A percentile compares a stretch with the other conserved stretches of the same genome.
Evolutionary conservation across 306 rosid species (phyloP).

Genomic region (Glycine latifolia): DNA sequence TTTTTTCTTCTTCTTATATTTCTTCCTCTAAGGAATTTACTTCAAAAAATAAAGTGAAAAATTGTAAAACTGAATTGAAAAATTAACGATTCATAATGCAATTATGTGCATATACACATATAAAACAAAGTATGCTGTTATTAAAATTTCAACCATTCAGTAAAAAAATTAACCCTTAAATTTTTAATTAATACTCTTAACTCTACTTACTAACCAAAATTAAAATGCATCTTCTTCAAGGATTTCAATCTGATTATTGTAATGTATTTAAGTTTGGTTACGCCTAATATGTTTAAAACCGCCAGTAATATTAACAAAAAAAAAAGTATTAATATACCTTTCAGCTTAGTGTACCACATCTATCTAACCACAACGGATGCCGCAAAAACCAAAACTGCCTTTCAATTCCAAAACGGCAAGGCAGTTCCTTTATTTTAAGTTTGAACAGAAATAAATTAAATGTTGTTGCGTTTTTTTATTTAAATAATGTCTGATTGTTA

Average conservation of each 20-base stretch:
- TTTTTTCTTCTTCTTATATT: too few species aligned
- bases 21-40: neutral
- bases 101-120: neutral
- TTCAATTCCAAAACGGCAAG: constrained; percentile 51
- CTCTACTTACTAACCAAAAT: too few species aligned
- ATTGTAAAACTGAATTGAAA: neutral
- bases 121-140: neutral
- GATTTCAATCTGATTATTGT: neutral
- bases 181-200: too few species aligned
- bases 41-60: neutral
- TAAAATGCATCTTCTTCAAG: neutral
- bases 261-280: neutral
- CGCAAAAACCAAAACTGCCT: constrained; percentile 56
- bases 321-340: neutral
- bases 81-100: neutral
- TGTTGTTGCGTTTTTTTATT: neutral
- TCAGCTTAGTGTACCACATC: constrained; percentile 1
- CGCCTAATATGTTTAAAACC: neutral
- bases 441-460: constrained; percentile 14
- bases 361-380: constrained; percentile 50
- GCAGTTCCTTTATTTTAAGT: constrained; percentile 24
- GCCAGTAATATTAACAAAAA: constrained; percentile 2
- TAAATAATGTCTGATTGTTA: constrained; percentile 25
- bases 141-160: neutral
- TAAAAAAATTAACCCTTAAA: neutral